Conservation (phyloP, 2,329 filamentous ascomycete genomes). For the Celoporthe dispersa region DNA sequence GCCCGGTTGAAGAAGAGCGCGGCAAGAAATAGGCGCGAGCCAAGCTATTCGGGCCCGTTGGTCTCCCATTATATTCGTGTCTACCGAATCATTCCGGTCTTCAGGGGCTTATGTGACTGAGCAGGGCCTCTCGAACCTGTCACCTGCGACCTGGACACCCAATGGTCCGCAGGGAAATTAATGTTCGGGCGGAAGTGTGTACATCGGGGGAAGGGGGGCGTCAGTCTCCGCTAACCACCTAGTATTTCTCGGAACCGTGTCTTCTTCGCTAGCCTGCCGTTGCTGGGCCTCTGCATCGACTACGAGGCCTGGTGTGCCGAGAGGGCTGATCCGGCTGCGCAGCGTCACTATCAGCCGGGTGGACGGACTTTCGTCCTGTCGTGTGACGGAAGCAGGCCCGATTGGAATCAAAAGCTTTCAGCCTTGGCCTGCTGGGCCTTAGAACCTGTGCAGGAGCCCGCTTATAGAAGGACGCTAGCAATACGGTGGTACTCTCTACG, state of each 20-base stretch:
- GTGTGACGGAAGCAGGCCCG: constrained; percentile 11
- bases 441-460: not conserved
- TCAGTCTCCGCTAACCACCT: constrained; percentile 9
- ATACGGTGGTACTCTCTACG: not conserved
- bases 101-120: not conserved
- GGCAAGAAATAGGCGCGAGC: constrained; percentile 44
- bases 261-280: not conserved
- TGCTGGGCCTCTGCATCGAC: not conserved
- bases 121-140: not conserved
- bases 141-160: not conserved
- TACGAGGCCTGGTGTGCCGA: not conserved
- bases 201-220: not conserved
- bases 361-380: constrained; percentile 7
- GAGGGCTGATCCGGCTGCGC: not conserved
- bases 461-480: not conserved
- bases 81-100: not conserved
- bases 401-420: not conserved
- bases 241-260: not conserved
- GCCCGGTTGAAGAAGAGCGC: constrained; percentile 52
- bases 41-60: too few species aligned
- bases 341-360: not conserved
- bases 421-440: constrained; percentile 3
- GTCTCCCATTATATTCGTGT: not conserved
- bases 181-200: not conserved
- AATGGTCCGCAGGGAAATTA: not conserved